Evolutionary conservation across 2,329 filamentous ascomycete genomes (phyloP), one percentile per base, ranked within the genome.

Genomic region (Aureobasidium uvarum): DNA sequence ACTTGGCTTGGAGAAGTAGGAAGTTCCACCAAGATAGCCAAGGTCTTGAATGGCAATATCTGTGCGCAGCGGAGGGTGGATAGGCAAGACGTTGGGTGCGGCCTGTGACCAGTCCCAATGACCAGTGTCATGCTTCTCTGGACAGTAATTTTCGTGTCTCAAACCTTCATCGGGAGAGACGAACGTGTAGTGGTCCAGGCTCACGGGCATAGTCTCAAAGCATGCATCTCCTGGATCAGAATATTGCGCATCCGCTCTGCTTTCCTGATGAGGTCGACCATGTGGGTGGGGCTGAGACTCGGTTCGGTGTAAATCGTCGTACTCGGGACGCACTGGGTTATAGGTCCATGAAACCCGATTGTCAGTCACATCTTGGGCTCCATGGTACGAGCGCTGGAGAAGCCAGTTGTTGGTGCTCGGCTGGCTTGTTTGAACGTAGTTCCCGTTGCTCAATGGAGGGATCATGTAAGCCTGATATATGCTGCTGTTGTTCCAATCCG

Each of bases 351-450:
- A 13, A 33, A 31, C 5, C 10, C 43, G 36, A 33, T 54, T 25
- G 23, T 18, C 48, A 3, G 60, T 2, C 48, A 45, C 5, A n/a
- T 33, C 36, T 33, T 43, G 46, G 8, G 23, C 36, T 3, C 48
- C 46, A n/a, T 52, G 38, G 18, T 54, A 63, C 33, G 60, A 63
- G 36, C 39, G 60, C n/a, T 63, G 46, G 2, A 52, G 25, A 23
- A 63, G 60, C 60, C 60, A 54, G 20, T 43, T 25, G 16, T 54
- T 18, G 11, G n/a, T 43, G 11, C 1, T 16, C 20, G 58, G 33
- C 28, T 50, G 33, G n/a, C n/a, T 48, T 20, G 4, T 31, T 10
- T 62, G 45, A 6, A 31, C 16, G 11, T 33, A 33, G 8, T 20
- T 16, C 11, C 20, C 33, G 6, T 48, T 46, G 18, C 41, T n/a